phyloP scores from a whole-genome alignment of 306 rosid species.

The Datisca glomerata region DNA sequence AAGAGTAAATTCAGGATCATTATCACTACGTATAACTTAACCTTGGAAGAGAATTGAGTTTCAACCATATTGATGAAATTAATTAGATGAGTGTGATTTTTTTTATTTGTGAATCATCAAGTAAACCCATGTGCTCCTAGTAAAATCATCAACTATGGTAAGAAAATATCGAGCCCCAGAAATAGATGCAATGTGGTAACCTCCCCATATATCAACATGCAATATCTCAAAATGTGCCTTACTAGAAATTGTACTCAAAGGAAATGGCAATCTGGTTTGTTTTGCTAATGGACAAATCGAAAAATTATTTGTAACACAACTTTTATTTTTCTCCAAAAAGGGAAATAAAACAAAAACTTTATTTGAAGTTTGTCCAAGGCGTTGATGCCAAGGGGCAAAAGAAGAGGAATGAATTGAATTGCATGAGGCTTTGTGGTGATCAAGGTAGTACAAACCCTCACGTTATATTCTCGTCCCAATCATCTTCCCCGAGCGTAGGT shows the following conservation, averaged over 20 bases:
- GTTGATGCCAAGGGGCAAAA: not conserved
- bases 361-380: not conserved
- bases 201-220: not conserved
- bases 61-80: not conserved
- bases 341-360: not conserved
- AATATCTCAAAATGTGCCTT: not conserved
- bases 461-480: slow-evolving; percentile 1
- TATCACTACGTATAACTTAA: not conserved
- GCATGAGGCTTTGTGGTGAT: not conserved
- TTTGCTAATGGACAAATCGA: not conserved
- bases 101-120: not conserved
- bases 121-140: not conserved
- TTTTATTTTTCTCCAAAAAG: not conserved
- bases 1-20: not conserved
- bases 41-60: too few relatives aligned
- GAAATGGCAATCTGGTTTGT: not conserved
- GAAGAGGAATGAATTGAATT: not conserved
- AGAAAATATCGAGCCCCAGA: not conserved
- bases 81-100: not conserved
- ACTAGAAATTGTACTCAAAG: not conserved
- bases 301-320: not conserved
- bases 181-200: not conserved
- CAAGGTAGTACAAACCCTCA: not conserved
- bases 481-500: slow-evolving; percentile 2
- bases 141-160: not conserved